Evolutionary conservation across 2,329 filamentous ascomycete genomes (phyloP).

Genomic region (Aspergillus puulaauensis): DNA sequence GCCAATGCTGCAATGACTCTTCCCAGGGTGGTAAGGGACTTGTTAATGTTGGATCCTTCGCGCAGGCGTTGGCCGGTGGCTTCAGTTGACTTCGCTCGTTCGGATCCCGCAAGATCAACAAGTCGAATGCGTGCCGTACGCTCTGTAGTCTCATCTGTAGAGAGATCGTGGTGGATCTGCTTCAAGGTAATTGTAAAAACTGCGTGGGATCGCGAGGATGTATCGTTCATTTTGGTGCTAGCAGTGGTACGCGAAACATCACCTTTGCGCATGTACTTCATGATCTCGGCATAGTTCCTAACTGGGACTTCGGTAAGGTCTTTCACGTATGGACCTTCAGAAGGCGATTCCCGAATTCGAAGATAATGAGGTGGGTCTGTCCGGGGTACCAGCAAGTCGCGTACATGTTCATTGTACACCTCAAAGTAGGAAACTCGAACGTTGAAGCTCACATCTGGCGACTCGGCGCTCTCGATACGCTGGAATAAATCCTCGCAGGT

Average conservation of each 20-base stretch:
- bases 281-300: constrained; percentile 79
- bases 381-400: constrained; percentile 81
- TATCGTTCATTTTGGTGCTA: constrained; percentile 99
- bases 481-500: constrained; percentile 97
- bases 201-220: constrained; percentile 90
- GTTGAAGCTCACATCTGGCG: constrained; percentile 91
- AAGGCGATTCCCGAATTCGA: constrained; percentile 94
- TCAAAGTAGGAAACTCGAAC: constrained; percentile 98
- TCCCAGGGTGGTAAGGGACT: constrained; percentile 91
- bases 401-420: constrained; percentile 98
- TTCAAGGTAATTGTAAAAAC: constrained; percentile 98
- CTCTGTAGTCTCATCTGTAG: constrained; percentile 97
- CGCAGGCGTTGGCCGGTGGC: constrained; percentile 87
- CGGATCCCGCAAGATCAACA: constrained; percentile 91
- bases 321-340: constrained; percentile 94
- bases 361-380: constrained; percentile 84
- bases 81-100: constrained; percentile 92
- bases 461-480: constrained; percentile 80
- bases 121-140: constrained; percentile 89
- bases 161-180: constrained; percentile 96
- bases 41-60: constrained; percentile 98
- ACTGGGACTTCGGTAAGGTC: constrained; percentile 93
- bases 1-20: constrained; percentile 92
- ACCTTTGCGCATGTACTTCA: constrained; percentile 86
- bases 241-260: constrained; percentile 85